Base-by-base conservation (phyloP, 192 early-diverging fungal genomes). In the Backusella luteola region DNA sequence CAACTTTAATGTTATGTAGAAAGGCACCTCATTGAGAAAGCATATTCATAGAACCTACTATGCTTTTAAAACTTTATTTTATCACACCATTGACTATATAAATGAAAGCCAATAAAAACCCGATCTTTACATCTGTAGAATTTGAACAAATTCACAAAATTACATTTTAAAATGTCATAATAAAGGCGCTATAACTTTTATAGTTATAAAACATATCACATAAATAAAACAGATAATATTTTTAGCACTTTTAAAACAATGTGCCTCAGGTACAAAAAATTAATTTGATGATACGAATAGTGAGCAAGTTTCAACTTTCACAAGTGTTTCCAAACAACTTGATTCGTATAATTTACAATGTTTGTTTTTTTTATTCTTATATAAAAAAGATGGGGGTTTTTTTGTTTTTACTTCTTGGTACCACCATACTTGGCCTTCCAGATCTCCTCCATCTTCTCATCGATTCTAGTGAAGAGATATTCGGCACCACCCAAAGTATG, bases 401-500 rank as follows among this genome's bases (percentile, higher is more conserved):
- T 49, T 32, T 32, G 32, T 32, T 32, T 63, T 63, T 63, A 63
- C 21, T 63, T 63, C 21, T 63, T 63, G 56, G 12, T 5, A 29
- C 56, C 56, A 78, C 93, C 93, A 84, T 93, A 99, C 81, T 91
- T 92, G 15, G 78, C 71, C 23, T 93, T 88, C 89, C 90, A 94
- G 66, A 90, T 87, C n/a, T 93, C 89, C 56, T 89, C 92, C 85
- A 88, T 87, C 84, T 92, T 90, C 77, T 95, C 92, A 71, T 98
- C 95, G 78, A 99, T 98, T 67, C 80, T 85, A 68, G 86, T 91
- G 85, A 99, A 99, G 66, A 99, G 88, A 81, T 99, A 95, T 79
- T 95, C 95, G 46, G 97, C 84, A 77, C 91, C 91, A 76, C 91
- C 92, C 69, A 99, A 88, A 70, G 84, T 83, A 80, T 99, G 98